Percentiles rank a stretch among this genome's conserved stretches.
Conservation (phyloP, 2,329 filamentous ascomycete species). For the Aureobasidium leucospermi region DNA sequence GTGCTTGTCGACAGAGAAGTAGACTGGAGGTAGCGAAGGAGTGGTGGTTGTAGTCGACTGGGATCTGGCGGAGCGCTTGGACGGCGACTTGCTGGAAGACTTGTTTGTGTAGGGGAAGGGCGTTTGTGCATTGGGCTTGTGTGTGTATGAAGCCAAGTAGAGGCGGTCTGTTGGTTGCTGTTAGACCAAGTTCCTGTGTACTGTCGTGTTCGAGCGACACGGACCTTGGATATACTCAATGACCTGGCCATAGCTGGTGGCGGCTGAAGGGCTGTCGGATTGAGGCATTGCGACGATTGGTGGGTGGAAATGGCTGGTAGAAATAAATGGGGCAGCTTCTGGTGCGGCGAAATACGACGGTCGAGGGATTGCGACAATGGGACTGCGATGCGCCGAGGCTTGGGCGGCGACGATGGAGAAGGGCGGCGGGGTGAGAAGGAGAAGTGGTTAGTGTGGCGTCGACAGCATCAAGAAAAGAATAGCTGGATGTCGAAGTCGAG, state of each 20-base stretch:
- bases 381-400: neutral
- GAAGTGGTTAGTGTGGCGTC: neutral
- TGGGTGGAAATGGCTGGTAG: neutral
- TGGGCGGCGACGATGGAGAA: neutral
- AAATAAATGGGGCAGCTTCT: neutral
- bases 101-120: constrained; percentile 66
- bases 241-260: constrained; percentile 68
- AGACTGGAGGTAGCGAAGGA: constrained; percentile 60
- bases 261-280: constrained; percentile 23
- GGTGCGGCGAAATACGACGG: neutral
- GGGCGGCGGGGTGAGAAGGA: neutral
- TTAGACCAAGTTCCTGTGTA: neutral
- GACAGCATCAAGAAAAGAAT: constrained; percentile 14
- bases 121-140: constrained; percentile 71
- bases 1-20: constrained; percentile 85
- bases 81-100: constrained; percentile 56
- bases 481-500: neutral
- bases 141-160: constrained; percentile 87
- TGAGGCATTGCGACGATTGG: constrained; percentile 5
- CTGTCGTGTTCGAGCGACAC: constrained; percentile 25
- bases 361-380: neutral
- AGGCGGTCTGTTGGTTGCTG: constrained; percentile 62
- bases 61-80: constrained; percentile 64
- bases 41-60: constrained; percentile 48
- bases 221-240: constrained; percentile 94